A percentile compares a stretch with the other conserved stretches of the same genome.
These are phyloP conservation scores for Salix dunnii DNA, from an alignment of 345 rosid genomes.

Conservation along the genomic window DNA sequence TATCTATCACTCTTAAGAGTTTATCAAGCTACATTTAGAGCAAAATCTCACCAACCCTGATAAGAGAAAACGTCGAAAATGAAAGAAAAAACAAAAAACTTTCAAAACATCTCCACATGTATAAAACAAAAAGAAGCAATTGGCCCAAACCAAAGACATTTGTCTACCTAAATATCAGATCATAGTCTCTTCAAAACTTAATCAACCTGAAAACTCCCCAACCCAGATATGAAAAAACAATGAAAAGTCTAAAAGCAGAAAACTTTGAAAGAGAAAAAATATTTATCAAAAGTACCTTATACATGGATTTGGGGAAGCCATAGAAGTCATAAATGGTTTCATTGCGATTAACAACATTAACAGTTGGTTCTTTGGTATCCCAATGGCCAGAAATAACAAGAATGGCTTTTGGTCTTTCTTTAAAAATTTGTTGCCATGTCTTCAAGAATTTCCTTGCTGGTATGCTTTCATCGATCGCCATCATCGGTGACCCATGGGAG, in stretches of 20 bases:
- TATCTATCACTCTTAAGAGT: neutral
- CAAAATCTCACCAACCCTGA: neutral
- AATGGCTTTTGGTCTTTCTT: constrained; percentile 58
- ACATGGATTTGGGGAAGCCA: constrained; percentile 71
- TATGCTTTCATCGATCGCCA: constrained; percentile 63
- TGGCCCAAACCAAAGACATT: too few relatives aligned
- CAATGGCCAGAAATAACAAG: constrained; percentile 82
- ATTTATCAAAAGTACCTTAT: constrained; percentile 39
- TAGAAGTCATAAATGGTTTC: constrained; percentile 80
- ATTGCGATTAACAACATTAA: constrained; percentile 53
- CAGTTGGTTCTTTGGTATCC: constrained; percentile 67
- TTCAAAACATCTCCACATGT: too few relatives aligned
- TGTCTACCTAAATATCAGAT: too few relatives aligned
- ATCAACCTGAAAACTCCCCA: too few relatives aligned
- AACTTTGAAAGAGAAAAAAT: too few relatives aligned
- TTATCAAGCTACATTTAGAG: neutral
- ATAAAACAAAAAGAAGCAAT: too few relatives aligned
- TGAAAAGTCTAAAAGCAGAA: neutral
- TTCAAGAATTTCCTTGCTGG: constrained; percentile 66
- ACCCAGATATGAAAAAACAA: neutral
- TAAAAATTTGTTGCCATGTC: constrained; percentile 49
- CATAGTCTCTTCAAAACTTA: too few relatives aligned
- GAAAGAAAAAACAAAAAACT: neutral
- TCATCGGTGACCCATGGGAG: constrained; percentile 81
- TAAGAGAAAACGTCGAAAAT: neutral